These are phyloP conservation scores for Endothia cerciana DNA, from an alignment of 2,329 filamentous ascomycete genomes.

Conservation along the genomic window DNA sequence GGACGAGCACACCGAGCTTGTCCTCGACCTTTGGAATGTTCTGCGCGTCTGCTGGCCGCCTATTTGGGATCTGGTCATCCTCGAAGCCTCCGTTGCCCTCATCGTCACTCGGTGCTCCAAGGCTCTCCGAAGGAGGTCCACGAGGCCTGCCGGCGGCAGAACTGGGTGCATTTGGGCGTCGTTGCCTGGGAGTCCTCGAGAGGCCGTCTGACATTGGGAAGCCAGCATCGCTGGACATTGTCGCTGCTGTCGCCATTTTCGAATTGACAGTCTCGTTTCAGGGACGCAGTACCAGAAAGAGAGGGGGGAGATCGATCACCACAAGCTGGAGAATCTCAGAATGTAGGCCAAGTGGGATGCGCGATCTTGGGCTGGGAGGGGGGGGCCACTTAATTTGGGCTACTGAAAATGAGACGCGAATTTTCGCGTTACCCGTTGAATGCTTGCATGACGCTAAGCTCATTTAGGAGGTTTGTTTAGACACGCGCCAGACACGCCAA, in stretches of 20 bases:
- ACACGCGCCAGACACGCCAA: neutral
- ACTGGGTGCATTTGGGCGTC: constrained; percentile 51
- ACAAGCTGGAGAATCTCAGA: neutral
- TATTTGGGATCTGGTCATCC: constrained; percentile 64
- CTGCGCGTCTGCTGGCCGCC: constrained; percentile 50
- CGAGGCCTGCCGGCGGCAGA: constrained; percentile 53
- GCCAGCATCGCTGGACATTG: constrained; percentile 59
- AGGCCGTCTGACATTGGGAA: constrained; percentile 61
- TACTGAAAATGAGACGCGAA: constrained; percentile 16
- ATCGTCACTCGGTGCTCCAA: constrained; percentile 64
- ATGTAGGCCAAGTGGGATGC: constrained; percentile 16
- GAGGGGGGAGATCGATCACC: neutral
- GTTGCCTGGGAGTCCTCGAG: constrained; percentile 50
- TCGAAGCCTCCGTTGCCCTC: constrained; percentile 62
- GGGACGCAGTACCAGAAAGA: constrained; percentile 6
- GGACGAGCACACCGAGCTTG: constrained; percentile 73
- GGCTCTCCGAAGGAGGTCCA: constrained; percentile 65
- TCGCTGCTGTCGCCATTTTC: constrained; percentile 43
- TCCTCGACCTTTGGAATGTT: constrained; percentile 76
- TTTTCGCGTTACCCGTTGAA: constrained; percentile 27
- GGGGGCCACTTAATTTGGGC: constrained; percentile 8
- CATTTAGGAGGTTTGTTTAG: constrained; percentile 22
- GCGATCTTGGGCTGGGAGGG: neutral
- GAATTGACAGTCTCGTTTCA: neutral
- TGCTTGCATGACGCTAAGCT: constrained; percentile 27